Evolutionary conservation across 805 yeast species (phyloP).

Genomic region (Candida sphagnicola): DNA sequence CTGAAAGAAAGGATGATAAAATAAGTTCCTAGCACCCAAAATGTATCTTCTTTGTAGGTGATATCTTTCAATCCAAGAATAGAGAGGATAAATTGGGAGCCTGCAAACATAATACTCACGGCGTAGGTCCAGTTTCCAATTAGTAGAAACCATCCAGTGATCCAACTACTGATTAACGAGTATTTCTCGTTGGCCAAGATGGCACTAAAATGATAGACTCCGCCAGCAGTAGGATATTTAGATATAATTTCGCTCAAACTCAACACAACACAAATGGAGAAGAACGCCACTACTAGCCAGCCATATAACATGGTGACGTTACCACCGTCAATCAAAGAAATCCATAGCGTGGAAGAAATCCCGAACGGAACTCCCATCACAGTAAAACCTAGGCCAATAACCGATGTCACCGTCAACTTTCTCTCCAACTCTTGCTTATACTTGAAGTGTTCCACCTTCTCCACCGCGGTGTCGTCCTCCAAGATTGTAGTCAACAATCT

Average conservation of each 20-base stretch:
- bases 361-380: conserved; percentile 83
- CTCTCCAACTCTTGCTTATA: conserved; percentile 70
- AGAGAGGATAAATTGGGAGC: conserved; percentile 68
- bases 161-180: conserved; percentile 65
- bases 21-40: conserved; percentile 55
- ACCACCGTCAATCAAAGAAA: conserved; percentile 72
- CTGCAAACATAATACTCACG: conserved; percentile 69
- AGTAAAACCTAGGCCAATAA: conserved; percentile 75
- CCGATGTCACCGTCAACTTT: conserved; percentile 63
- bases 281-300: conserved; percentile 61
- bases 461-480: conserved; percentile 44
- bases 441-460: conserved; percentile 65
- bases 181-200: conserved; percentile 57
- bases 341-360: conserved; percentile 67
- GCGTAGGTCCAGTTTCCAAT: conserved; percentile 79
- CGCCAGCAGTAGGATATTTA: conserved; percentile 73
- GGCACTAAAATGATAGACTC: conserved; percentile 74
- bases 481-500: conserved; percentile 12
- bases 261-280: conserved; percentile 60
- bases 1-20: conserved; percentile 53
- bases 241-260: conserved; percentile 76
- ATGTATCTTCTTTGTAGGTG: conserved; percentile 53
- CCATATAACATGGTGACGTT: conserved; percentile 75
- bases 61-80: conserved; percentile 59
- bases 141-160: conserved; percentile 71